Conservation (phyloP, 495 filamentous ascomycete genomes). For the Aspergillus avenaceus region DNA sequence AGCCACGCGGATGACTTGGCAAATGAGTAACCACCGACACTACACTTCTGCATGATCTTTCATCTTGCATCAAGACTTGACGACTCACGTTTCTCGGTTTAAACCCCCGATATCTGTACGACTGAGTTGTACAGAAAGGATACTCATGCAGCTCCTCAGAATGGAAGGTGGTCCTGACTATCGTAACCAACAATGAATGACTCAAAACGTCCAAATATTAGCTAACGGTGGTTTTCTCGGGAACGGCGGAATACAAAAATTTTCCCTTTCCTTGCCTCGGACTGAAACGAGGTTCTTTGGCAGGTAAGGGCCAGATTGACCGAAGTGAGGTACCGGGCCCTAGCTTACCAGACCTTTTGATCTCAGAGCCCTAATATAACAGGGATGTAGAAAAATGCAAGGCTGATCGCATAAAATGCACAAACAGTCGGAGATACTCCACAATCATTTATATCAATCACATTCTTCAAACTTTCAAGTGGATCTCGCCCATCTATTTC, state of each 20-base stretch:
- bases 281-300: background rate
- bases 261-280: background rate
- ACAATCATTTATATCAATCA: background rate
- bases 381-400: background rate
- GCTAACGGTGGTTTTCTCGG: too few relatives aligned
- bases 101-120: background rate
- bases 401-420: background rate
- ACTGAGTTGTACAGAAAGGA: background rate
- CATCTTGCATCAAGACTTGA: background rate
- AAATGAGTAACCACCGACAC: background rate
- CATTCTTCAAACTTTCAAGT: background rate
- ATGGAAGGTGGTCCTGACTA: too few relatives aligned
- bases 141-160: too few relatives aligned
- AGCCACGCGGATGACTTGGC: conserved; percentile 4
- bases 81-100: background rate
- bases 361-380: background rate
- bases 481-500: background rate
- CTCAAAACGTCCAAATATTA: too few relatives aligned
- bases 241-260: too few relatives aligned
- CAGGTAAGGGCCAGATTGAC: background rate
- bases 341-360: background rate
- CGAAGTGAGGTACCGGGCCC: background rate
- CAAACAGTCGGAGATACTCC: background rate
- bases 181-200: too few relatives aligned
- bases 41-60: background rate